Conservation (phyloP, 257 asterid species). For the Lantana camara region DNA sequence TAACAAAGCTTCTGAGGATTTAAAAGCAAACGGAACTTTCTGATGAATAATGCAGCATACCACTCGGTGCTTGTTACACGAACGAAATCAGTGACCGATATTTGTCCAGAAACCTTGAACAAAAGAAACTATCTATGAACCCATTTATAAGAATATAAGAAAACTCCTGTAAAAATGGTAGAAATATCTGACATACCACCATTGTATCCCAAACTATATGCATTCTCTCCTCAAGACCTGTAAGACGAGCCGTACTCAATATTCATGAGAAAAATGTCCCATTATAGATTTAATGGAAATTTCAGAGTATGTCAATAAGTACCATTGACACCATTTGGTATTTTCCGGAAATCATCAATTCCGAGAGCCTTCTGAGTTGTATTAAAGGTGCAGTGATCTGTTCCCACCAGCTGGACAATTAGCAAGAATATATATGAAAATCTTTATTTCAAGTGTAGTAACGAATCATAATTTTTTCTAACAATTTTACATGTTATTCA, state of each 20-base stretch:
- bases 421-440: background rate
- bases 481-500: background rate
- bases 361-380: constrained; percentile 88
- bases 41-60: constrained; percentile 35
- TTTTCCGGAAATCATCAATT: constrained; percentile 84
- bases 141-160: background rate
- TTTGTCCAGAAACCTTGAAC: constrained; percentile 76
- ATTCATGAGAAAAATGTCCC: background rate
- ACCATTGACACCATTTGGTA: constrained; percentile 99
- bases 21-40: background rate
- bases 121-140: constrained; percentile 7
- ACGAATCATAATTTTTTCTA: background rate
- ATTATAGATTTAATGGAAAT: constrained; percentile 10
- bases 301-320: constrained; percentile 26
- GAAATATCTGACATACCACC: constrained; percentile 71
- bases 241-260: constrained; percentile 17
- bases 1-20: background rate
- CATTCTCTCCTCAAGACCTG: constrained; percentile 98
- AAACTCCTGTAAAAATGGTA: constrained; percentile 4
- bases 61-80: constrained; percentile 88
- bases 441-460: background rate
- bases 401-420: constrained; percentile 85
- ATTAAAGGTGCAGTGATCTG: constrained; percentile 95
- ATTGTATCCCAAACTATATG: constrained; percentile 92
- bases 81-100: constrained; percentile 79